Conservation (phyloP, 75 land plant genomes). For the Cupressus sempervirens region DNA sequence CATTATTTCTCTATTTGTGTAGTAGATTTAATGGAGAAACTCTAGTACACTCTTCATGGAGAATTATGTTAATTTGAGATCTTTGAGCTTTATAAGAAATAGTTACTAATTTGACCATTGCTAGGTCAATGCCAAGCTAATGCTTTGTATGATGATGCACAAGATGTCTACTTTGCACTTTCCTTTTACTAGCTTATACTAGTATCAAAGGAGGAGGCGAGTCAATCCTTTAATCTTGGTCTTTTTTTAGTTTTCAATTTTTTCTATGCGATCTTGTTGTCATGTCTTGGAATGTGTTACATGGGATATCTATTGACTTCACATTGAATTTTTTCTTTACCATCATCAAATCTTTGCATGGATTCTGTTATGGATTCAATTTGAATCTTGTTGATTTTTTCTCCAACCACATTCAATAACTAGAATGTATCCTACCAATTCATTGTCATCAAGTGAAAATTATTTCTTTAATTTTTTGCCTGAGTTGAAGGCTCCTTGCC, state of each 20-base stretch:
- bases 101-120: not conserved
- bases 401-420: no score
- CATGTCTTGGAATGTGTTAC: not conserved
- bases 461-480: no score
- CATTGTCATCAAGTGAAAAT: no score
- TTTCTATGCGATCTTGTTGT: not conserved
- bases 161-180: not conserved
- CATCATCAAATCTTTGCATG: not conserved
- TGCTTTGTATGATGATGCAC: not conserved
- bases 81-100: not conserved
- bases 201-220: no score
- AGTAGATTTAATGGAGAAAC: not conserved
- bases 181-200: no score
- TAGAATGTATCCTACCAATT: no score
- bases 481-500: no score
- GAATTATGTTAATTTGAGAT: not conserved
- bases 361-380: not conserved
- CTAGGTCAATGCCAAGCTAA: not conserved
- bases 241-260: not conserved
- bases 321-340: not conserved
- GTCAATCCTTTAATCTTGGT: no score
- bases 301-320: not conserved
- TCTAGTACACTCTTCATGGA: not conserved
- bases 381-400: no score
- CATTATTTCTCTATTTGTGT: not conserved